These are phyloP conservation scores for Endocalyx cinctus DNA, from an alignment of 2,329 filamentous ascomycete species.

Conservation along the genomic window DNA sequence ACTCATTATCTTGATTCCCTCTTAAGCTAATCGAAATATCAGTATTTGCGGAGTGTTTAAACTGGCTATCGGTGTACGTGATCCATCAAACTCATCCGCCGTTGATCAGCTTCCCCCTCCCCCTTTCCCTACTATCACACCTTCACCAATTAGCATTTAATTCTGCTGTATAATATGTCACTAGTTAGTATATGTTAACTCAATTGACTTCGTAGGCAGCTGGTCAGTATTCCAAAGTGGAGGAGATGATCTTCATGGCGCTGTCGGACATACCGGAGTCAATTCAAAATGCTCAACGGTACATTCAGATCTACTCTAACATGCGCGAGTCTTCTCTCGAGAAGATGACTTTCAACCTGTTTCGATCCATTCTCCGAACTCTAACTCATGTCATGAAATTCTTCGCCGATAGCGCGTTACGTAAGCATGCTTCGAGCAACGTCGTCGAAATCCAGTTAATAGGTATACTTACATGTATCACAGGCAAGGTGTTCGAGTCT, in stretches of 20 bases:
- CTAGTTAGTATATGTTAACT: too few species aligned
- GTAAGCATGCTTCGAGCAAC: neutral
- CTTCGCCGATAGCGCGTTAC: neutral
- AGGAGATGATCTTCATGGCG: neutral
- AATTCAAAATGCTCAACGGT: neutral
- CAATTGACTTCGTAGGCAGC: neutral
- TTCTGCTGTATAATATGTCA: too few species aligned
- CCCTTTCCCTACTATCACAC: too few species aligned
- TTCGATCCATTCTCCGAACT: conserved; percentile 1
- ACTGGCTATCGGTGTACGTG: neutral
- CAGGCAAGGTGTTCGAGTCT: neutral
- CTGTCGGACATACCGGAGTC: neutral
- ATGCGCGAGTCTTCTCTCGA: neutral
- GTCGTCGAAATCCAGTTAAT: too few species aligned
- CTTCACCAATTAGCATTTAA: too few species aligned
- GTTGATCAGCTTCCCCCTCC: too few species aligned
- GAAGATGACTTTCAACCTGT: conserved; percentile 1
- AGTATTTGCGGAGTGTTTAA: conserved; percentile 2
- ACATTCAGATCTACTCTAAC: neutral
- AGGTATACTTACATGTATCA: too few species aligned
- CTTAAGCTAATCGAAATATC: neutral
- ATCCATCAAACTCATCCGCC: neutral
- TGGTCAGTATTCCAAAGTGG: conserved; percentile 1
- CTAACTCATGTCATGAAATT: conserved; percentile 1
- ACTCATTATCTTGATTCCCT: neutral